Base-by-base conservation (phyloP, 768 basidiomycete species). In the Tylopilus cervinicoccineus region DNA sequence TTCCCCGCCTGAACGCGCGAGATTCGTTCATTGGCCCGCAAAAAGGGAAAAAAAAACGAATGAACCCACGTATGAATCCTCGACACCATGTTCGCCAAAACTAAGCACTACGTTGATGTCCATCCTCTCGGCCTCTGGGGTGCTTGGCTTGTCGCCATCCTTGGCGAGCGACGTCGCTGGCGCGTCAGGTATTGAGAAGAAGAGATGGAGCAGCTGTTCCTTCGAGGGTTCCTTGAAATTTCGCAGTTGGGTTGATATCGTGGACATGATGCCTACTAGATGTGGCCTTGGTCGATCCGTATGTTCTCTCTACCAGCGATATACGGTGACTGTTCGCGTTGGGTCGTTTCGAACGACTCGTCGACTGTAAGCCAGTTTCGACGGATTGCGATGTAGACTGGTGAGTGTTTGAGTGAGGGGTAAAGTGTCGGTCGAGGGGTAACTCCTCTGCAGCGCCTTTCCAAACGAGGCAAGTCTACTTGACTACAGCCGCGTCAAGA, bases 151-250 rank as follows among this genome's bases (percentile, higher is more conserved):
- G 38, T 62, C 59, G 28, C 33, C 54, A 53, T 62, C 54, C 38
- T 50, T 45, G 41, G 55, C 45, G 31, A 48, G 32, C 27, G 48
- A 58, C 19, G 65, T 47, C 19, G 41, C 34, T 29, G 58, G 58
- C 9, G 45, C 62, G 34, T 81, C 71, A 19, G 89, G 89, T 40
- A 93, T 72, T 19, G 92, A 88, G 74, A 94, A 95, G 80, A 86
- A 93, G 52, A 88, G 79, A 49, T 91, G 74, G 9, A 85, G 84
- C 41, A 85, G 71, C 66, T 95, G 85, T 47, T 95, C 93, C 69
- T 84, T 92, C 7, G 87, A 85, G 38, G 91, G 91, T 69, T 95
- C 93, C 74, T 88, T 90, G 78, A 93, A 93, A 62, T 88, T 80
- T 47, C 93, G 83, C 38, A 96, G 80, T 54, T 93, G 88, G 20